phyloP scores from a whole-genome alignment of 2,329 filamentous ascomycete genomes.

The Cylindrodendrum hubeiense region DNA sequence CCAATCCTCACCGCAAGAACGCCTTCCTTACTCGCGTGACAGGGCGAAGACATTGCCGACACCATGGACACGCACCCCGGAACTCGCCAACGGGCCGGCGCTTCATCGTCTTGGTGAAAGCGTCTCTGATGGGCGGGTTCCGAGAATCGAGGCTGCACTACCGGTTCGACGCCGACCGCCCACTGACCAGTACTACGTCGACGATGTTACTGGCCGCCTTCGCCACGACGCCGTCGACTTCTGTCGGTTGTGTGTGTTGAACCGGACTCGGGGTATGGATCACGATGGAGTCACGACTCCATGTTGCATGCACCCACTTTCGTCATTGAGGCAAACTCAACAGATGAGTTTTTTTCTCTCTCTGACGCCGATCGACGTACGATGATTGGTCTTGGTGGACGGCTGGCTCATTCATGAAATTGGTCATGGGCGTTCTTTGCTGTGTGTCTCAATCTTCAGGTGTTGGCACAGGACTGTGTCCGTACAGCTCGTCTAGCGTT shows the following conservation, averaged over 20 bases:
- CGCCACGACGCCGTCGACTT: background rate
- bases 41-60: slow-evolving; percentile 17
- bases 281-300: background rate
- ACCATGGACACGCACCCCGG: background rate
- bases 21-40: slow-evolving; percentile 27
- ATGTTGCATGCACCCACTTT: slow-evolving; percentile 9
- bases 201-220: background rate
- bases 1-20: slow-evolving; percentile 27
- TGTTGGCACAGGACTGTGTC: background rate
- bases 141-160: background rate
- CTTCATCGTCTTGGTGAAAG: slow-evolving; percentile 8
- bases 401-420: background rate
- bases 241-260: background rate
- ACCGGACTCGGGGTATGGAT: background rate
- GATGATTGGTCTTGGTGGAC: slow-evolving; percentile 1
- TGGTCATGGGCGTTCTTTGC: background rate
- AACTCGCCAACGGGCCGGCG: slow-evolving; percentile 4
- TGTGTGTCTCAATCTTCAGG: background rate
- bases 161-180: background rate
- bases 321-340: background rate
- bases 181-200: background rate
- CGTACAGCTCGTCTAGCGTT: background rate
- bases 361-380: background rate
- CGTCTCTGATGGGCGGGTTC: slow-evolving; percentile 8
- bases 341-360: background rate